Conservation (phyloP, 129 eudicot species). For the Solidago caesia region DNA sequence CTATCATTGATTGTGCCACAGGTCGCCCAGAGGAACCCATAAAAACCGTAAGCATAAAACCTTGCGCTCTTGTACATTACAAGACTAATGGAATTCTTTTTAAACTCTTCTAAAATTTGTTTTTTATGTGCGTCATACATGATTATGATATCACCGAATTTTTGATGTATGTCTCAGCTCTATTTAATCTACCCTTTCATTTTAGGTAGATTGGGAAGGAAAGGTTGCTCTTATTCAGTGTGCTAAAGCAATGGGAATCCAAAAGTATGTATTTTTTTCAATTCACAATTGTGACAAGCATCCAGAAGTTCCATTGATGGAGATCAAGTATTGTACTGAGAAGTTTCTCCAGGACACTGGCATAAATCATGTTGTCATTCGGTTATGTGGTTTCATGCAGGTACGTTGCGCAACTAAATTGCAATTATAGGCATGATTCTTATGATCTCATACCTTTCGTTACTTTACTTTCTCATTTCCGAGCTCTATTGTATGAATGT, state of each 20-base stretch:
- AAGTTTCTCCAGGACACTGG: constrained; percentile 85
- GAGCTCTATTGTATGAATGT: neutral
- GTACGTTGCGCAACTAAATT: constrained; percentile 27
- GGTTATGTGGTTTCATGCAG: constrained; percentile 99
- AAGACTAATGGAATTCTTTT: neutral
- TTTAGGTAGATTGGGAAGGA: constrained; percentile 99
- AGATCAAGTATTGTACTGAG: constrained; percentile 97
- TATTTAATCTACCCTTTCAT: constrained; percentile 30
- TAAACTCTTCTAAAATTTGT: neutral
- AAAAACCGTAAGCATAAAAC: constrained; percentile 64
- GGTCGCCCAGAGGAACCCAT: constrained; percentile 99
- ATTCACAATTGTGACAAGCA: constrained; percentile 99
- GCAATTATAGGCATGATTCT: neutral
- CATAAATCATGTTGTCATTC: constrained; percentile 67
- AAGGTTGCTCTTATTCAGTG: constrained; percentile 99
- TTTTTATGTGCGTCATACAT: neutral
- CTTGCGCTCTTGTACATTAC: constrained; percentile 1
- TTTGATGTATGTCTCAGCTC: constrained; percentile 9
- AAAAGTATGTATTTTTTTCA: constrained; percentile 81
- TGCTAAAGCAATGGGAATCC: constrained; percentile 99
- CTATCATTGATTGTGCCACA: constrained; percentile 95
- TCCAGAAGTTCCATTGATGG: constrained; percentile 98
- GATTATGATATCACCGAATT: neutral
- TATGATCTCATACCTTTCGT: neutral
- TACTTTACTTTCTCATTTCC: neutral